phyloP scores from a whole-genome alignment of 2,329 filamentous ascomycete genomes.

The Beauveria sp. region DNA sequence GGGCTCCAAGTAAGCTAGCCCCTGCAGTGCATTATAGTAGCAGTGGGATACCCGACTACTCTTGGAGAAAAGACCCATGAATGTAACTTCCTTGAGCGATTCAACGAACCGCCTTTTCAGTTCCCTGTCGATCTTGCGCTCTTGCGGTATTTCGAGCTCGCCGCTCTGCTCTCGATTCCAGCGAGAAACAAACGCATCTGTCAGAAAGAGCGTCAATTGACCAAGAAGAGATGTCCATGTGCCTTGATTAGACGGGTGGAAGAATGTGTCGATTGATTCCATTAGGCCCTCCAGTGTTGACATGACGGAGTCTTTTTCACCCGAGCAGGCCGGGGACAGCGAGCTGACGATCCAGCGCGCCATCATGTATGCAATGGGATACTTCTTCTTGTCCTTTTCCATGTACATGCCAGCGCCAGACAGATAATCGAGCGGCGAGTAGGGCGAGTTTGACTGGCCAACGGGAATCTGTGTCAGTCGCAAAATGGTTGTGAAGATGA shows the following conservation, averaged over 20 bases:
- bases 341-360: constrained; percentile 91
- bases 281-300: constrained; percentile 83
- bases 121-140: constrained; percentile 70
- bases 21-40: constrained; percentile 83
- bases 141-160: constrained; percentile 77
- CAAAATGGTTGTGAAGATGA: constrained; percentile 87
- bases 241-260: constrained; percentile 94
- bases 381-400: constrained; percentile 88
- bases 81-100: constrained; percentile 83
- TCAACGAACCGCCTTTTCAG: constrained; percentile 85
- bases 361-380: constrained; percentile 85
- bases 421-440: constrained; percentile 75
- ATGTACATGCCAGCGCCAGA: constrained; percentile 79
- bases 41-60: constrained; percentile 86
- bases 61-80: constrained; percentile 98
- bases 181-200: constrained; percentile 93
- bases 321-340: constrained; percentile 73
- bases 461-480: constrained; percentile 92
- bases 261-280: constrained; percentile 95
- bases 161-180: constrained; percentile 95
- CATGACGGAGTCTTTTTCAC: constrained; percentile 71
- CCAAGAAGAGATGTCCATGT: constrained; percentile 84
- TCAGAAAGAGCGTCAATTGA: constrained; percentile 84
- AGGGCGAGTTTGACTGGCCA: constrained; percentile 89
- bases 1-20: constrained; percentile 83